phyloP scores from a whole-genome alignment of 2,329 filamentous ascomycete genomes.

The Arthroderma sp. region DNA sequence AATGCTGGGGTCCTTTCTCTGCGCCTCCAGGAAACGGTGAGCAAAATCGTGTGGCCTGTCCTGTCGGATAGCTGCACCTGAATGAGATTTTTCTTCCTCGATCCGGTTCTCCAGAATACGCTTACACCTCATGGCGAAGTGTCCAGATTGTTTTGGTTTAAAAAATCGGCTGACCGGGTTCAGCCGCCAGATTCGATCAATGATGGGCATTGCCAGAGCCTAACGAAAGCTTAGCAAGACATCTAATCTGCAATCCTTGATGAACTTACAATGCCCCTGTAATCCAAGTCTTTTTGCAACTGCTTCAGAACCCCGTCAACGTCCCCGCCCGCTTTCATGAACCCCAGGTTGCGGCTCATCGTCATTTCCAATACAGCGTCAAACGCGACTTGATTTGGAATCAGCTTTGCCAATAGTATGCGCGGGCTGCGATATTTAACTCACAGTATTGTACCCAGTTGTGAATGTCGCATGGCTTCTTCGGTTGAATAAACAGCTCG shows the following conservation, averaged over 20 bases:
- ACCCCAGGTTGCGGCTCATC: conserved; percentile 21
- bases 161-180: conserved; percentile 60
- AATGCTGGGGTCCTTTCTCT: conserved; percentile 40
- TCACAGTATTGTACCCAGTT: conserved; percentile 10
- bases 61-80: not conserved
- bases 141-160: conserved; percentile 37
- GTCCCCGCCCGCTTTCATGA: conserved; percentile 10
- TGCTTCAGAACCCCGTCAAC: not conserved
- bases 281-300: not conserved
- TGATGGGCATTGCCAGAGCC: conserved; percentile 63
- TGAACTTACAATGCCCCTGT: not conserved
- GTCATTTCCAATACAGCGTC: conserved; percentile 20
- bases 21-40: conserved; percentile 58
- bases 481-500: not conserved
- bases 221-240: not conserved
- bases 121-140: not conserved
- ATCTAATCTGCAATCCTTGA: not conserved
- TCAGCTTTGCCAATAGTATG: not conserved
- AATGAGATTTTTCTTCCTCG: not conserved
- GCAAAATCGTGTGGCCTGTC: conserved; percentile 45
- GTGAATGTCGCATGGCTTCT: conserved; percentile 9
- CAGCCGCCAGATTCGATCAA: conserved; percentile 41
- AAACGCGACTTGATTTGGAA: conserved; percentile 15
- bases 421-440: not conserved
- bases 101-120: too few species aligned